phyloP scores from a whole-genome alignment of 176 grass and related monocot genomes.

The Dactylis glomerata region DNA sequence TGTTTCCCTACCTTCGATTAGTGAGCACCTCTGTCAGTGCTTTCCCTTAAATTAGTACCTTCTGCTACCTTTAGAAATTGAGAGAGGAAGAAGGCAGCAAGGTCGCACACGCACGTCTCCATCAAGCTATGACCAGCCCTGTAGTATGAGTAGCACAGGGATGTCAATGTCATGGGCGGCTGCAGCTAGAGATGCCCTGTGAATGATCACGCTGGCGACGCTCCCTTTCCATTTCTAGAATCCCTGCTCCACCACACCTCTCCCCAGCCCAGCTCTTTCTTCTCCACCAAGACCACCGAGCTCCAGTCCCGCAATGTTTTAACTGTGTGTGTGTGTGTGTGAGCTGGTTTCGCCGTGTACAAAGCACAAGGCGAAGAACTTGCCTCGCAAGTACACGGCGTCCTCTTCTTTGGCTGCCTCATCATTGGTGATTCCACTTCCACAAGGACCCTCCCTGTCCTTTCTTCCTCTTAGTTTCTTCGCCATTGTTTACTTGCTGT shows the following conservation, averaged over 20 bases:
- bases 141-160: neutral
- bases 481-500: neutral
- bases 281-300: neutral
- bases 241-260: neutral
- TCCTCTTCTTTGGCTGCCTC: neutral
- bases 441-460: neutral
- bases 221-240: slow-evolving; percentile 30
- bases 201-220: neutral
- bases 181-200: slow-evolving; percentile 9
- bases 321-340: neutral
- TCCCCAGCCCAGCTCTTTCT: neutral
- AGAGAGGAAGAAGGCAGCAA: neutral
- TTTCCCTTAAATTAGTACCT: neutral
- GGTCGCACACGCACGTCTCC: neutral
- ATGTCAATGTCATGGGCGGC: slow-evolving; percentile 28
- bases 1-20: no score
- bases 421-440: slow-evolving; percentile 26
- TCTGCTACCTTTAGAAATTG: slow-evolving; percentile 13
- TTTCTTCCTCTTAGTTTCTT: neutral
- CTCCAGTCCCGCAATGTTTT: neutral
- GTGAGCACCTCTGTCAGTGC: neutral
- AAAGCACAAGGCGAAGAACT: neutral
- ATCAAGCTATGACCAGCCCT: neutral
- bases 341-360: neutral
- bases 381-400: neutral